Conservation (phyloP, 73 alveolate genomes). For the Symbiodinium natans region DNA sequence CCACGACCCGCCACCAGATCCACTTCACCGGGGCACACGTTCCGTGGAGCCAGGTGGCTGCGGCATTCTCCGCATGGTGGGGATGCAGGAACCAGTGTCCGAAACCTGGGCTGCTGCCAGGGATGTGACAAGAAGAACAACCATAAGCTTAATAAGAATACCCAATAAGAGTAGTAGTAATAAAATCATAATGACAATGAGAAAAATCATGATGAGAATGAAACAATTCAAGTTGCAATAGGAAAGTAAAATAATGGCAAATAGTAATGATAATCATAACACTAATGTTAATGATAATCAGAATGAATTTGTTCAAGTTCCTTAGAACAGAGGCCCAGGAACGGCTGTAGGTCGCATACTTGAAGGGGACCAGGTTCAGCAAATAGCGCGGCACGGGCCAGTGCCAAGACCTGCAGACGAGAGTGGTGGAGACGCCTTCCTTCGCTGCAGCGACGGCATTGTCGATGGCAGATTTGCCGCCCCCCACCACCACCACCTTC, state of each 20-base stretch:
- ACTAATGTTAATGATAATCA: too few species aligned
- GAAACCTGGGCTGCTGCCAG: too few species aligned
- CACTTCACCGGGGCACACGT: conserved; percentile 65
- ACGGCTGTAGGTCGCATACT: conserved; percentile 58
- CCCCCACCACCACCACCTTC: conserved; percentile 10
- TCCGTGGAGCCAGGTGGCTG: conserved; percentile 34
- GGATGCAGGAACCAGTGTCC: conserved; percentile 58
- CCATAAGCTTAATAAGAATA: too few species aligned
- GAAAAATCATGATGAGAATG: too few species aligned
- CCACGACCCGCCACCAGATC: conserved; percentile 71
- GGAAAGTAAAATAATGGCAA: too few species aligned
- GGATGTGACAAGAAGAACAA: background rate
- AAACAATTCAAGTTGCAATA: too few species aligned
- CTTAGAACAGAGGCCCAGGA: too few species aligned
- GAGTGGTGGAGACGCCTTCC: background rate
- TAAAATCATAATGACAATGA: too few species aligned
- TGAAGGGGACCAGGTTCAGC: conserved; percentile 42
- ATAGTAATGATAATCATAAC: too few species aligned
- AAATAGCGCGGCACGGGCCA: background rate
- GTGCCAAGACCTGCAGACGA: background rate
- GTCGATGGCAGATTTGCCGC: conserved; percentile 16
- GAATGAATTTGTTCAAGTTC: too few species aligned
- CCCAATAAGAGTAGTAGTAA: too few species aligned
- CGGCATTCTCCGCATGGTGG: conserved; percentile 10
- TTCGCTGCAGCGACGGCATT: conserved; percentile 9